Conservation (phyloP, 2,329 filamentous ascomycete genomes). For the Botrytis galanthina region DNA sequence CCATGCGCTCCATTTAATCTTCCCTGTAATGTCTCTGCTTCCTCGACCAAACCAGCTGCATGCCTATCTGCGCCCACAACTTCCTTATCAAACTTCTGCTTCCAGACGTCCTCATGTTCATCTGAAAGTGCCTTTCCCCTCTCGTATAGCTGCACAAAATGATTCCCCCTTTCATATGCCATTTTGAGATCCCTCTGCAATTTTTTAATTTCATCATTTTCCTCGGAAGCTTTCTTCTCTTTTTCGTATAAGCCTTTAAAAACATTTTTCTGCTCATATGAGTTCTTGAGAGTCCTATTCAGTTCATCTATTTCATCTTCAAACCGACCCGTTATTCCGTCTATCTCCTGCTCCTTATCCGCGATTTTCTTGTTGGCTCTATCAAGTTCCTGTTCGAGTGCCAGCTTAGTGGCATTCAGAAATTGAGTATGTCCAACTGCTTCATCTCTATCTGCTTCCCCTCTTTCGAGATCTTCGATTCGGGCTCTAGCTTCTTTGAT, state of each 20-base stretch:
- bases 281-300: not conserved
- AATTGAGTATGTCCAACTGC: too few species aligned
- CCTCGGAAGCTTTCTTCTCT: not conserved
- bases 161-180: not conserved
- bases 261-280: not conserved
- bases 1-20: conserved; percentile 13
- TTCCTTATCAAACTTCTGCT: conserved; percentile 2
- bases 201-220: not conserved
- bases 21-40: conserved; percentile 11
- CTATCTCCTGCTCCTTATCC: not conserved
- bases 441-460: not conserved
- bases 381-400: not conserved
- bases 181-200: not conserved
- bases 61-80: conserved; percentile 1
- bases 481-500: not conserved
- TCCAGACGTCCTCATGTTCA: conserved; percentile 4
- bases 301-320: conserved; percentile 10
- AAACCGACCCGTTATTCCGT: not conserved
- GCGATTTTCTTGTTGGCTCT: not conserved
- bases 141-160: not conserved
- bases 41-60: conserved; percentile 6
- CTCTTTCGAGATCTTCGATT: not conserved
- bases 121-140: conserved; percentile 4
- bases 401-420: not conserved
- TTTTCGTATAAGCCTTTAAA: not conserved